Evolutionary conservation across 1,284 basidiomycete genomes (phyloP), one percentile per base, ranked within the genome.

Genomic region (Meira miltonrushii): DNA sequence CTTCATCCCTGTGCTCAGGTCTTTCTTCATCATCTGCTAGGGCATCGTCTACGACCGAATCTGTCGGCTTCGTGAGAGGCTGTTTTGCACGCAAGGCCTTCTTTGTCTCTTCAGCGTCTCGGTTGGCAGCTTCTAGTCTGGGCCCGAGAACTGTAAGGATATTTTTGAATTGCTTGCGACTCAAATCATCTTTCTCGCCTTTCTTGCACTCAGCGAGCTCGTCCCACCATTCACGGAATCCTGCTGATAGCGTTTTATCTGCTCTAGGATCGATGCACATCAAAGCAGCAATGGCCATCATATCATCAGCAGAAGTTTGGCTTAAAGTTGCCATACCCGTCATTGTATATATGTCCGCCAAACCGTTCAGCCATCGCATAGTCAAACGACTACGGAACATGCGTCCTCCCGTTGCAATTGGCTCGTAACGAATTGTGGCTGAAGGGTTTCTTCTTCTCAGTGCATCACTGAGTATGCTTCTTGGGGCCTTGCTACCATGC

Each of bases 171-270:
- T 72, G 66, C 9, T 79, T 79, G 33, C 89, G 82, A 73, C 92
- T 91, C 39, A 82, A 82, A 17, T 75, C 79, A 61, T 92, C 86
- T 54, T 88, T 85, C 46, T 81, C 81, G 9, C 78, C 69, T 69
- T 87, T 88, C 61, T 89, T 82, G 33, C 81, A 79, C 5, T 74
- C 78, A 70, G 93, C 90, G 21, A 97, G 81, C 79, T 96, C 91
- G 60, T 92, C 88, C 95, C 95, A 99, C 40, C 97, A 81, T 72
- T 92, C 89, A 59, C 92, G 84, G 77, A 88, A 95, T 10, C n/a
- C 92, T 90, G 21, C 98, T 82, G 28, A 71, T 68, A 17, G 79
- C 73, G 60, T 79, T 71, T 1, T 70, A 7, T 75, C 70, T 37
- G 74, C 69, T 54, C 75, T 74, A 17, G 72, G 69, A 23, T 74